Evolutionary conservation across 177 flowering plant genomes (phyloP), one percentile per base, ranked within the genome.

Genomic region (Vitis hybrid): DNA sequence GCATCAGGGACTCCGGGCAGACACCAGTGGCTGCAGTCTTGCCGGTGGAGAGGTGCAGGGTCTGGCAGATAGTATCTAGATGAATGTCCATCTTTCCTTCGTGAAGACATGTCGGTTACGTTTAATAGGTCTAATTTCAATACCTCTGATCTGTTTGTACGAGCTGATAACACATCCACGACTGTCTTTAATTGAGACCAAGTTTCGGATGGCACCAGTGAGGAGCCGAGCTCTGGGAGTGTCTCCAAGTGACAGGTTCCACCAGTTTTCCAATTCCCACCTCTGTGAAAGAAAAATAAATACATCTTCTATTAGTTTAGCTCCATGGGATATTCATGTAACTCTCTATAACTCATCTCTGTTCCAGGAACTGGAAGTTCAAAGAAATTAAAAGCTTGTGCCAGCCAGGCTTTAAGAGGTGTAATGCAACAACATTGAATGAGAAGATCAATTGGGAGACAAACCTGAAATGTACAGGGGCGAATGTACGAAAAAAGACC

Each of bases 11-110:
- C 94, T 5, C 99, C 98, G n/a, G 99, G 99, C 18, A 95, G 84
- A 74, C 99, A 91, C 98, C 99, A 95, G 60, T 95, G 99, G 82
- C 99, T 95, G 83, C 99, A 93, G 69, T 95, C 98, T 72, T 95
- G 99, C 67, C 91, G 81, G 71, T 84, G 88, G 6, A 83, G 67
- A 11, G 98, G 76, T 9, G 92, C 88, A 65, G 89, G 91, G 32
- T 89, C 76, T 34, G 1, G 90, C 54, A 83, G 56, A 76, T 91
- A 90, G 72, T 93, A 95, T 48, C 88, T 14, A 49, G 99, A 95
- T n/a, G 90, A 80, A 73, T 93, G 98, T 49, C 98, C 99, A 30
- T 95, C 99, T 79, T 90, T 95, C 70, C 99, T 84, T 49, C 75
- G 65, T 1, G 92, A 81, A 10, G 88, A 73, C 97, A 91, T 82